Percentiles rank a stretch among this genome's conserved stretches.
These are phyloP conservation scores for Leccinum imitatum DNA, from an alignment of 768 basidiomycete genomes.

Conservation along the genomic window DNA sequence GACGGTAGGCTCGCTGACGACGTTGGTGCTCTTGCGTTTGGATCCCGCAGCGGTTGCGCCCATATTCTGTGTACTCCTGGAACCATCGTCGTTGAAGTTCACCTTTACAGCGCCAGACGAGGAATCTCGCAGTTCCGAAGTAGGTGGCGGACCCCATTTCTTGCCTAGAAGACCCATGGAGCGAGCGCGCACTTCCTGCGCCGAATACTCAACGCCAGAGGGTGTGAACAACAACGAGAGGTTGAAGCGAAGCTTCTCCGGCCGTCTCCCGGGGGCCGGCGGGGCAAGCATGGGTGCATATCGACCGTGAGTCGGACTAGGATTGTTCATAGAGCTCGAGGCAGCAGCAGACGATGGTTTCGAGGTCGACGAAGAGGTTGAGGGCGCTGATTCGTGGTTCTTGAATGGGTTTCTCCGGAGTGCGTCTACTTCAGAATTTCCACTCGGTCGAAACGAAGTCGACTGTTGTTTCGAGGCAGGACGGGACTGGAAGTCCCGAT, in stretches of 20 bases:
- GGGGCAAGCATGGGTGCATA: conserved; percentile 77
- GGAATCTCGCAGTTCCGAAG: conserved; percentile 37
- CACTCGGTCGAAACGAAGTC: conserved; percentile 25
- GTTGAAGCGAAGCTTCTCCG: conserved; percentile 69
- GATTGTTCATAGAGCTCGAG: conserved; percentile 41
- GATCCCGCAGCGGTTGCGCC: conserved; percentile 29
- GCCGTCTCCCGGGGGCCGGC: conserved; percentile 63
- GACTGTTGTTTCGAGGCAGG: conserved; percentile 30
- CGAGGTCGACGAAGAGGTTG: conserved; percentile 33
- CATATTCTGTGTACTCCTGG: conserved; percentile 42
- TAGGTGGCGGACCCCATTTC: conserved; percentile 74
- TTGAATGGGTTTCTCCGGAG: conserved; percentile 39
- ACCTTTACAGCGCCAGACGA: conserved; percentile 42
- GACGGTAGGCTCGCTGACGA: conserved; percentile 71
- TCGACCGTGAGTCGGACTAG: conserved; percentile 37
- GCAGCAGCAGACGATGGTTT: conserved; percentile 18
- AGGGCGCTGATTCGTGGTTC: conserved; percentile 32
- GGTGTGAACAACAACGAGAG: conserved; percentile 71
- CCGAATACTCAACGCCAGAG: conserved; percentile 78
- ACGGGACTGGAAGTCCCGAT: conserved; percentile 74
- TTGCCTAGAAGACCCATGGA: conserved; percentile 82
- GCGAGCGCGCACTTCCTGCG: conserved; percentile 78
- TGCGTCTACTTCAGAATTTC: conserved; percentile 28
- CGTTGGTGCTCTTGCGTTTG: conserved; percentile 44
- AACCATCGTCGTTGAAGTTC: conserved; percentile 62